phyloP scores from a whole-genome alignment of 495 filamentous ascomycete genomes.

The Podospora australis region DNA sequence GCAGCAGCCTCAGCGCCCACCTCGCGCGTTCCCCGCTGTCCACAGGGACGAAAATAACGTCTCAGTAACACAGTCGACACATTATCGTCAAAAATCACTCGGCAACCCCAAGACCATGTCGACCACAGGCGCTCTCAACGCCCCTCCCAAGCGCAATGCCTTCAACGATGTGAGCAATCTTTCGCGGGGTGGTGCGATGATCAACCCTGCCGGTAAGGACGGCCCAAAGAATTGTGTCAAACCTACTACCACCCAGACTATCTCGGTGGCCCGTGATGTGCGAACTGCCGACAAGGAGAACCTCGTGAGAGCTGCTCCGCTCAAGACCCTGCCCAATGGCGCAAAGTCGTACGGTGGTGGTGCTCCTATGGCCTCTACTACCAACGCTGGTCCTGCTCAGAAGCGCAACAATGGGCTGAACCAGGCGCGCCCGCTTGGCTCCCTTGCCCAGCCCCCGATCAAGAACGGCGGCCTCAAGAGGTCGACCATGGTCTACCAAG shows the following conservation, averaged over 20 bases:
- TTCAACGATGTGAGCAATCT: conserved; percentile 80
- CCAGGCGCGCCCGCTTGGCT: conserved; percentile 5
- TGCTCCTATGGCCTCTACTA: not conserved
- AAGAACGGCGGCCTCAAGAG: conserved; percentile 55
- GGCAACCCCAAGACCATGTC: conserved; percentile 55
- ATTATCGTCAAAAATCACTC: conserved; percentile 78
- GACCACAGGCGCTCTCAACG: conserved; percentile 55
- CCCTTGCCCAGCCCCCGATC: conserved; percentile 15
- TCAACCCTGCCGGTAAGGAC: conserved; percentile 47
- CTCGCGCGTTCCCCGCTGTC: conserved; percentile 50
- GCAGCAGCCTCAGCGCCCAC: conserved; percentile 68
- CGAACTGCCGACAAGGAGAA: conserved; percentile 44
- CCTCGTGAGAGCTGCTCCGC: not conserved
- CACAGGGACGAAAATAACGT: conserved; percentile 68
- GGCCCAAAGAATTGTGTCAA: conserved; percentile 21
- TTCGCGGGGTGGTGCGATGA: conserved; percentile 39
- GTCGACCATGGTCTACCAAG: conserved; percentile 60
- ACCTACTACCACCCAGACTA: conserved; percentile 21
- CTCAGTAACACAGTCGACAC: conserved; percentile 53
- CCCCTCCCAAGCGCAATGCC: conserved; percentile 63
- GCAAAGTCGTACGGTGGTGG: conserved; percentile 9
- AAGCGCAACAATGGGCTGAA: not conserved
- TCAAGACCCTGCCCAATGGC: conserved; percentile 7
- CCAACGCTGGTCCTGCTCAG: conserved; percentile 9
- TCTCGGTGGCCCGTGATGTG: conserved; percentile 31